A percentile compares a stretch with the other conserved stretches of the same genome.
Conservation (phyloP, 176 grass and related monocot species). For the Elymus sibiricus region DNA sequence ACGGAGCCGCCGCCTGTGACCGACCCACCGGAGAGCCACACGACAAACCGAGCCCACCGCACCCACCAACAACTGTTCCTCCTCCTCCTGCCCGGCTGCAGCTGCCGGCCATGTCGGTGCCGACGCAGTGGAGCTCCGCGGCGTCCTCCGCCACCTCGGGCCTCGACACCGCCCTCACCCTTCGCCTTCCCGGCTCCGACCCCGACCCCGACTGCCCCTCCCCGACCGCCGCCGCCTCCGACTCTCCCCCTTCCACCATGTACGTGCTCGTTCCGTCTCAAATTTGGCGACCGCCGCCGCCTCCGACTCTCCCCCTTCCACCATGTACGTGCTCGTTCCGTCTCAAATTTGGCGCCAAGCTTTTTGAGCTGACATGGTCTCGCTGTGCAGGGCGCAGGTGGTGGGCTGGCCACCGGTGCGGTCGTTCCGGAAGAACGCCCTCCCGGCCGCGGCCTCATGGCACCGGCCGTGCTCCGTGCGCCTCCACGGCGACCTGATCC, state of each 20-base stretch:
- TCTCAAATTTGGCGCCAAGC: neutral
- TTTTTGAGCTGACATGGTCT: neutral
- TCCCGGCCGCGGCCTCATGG: conserved; percentile 19
- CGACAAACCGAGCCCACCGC: neutral
- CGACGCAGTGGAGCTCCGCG: conserved; percentile 73
- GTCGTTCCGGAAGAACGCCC: conserved; percentile 44
- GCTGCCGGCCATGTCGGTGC: conserved; percentile 39
- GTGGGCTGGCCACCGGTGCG: conserved; percentile 93
- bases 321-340: conserved; percentile 25
- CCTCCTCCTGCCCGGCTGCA: neutral
- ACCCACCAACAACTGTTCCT: neutral
- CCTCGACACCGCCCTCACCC: conserved; percentile 67
- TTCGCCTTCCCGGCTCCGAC: conserved; percentile 49
- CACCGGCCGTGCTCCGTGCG: neutral
- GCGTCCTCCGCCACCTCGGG: conserved; percentile 57
- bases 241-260: conserved; percentile 40
- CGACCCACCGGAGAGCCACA: neutral
- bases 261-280: neutral
- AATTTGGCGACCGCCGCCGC: conserved; percentile 22
- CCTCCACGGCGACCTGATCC: neutral
- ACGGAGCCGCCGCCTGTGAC: neutral
- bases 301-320: conserved; percentile 24
- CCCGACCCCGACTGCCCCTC: conserved; percentile 19
- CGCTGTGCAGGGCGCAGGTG: conserved; percentile 45
- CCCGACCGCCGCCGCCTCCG: conserved; percentile 23